phyloP scores from a whole-genome alignment of 2,329 filamentous ascomycete species.

The Pseudogymnoascus sp. region DNA sequence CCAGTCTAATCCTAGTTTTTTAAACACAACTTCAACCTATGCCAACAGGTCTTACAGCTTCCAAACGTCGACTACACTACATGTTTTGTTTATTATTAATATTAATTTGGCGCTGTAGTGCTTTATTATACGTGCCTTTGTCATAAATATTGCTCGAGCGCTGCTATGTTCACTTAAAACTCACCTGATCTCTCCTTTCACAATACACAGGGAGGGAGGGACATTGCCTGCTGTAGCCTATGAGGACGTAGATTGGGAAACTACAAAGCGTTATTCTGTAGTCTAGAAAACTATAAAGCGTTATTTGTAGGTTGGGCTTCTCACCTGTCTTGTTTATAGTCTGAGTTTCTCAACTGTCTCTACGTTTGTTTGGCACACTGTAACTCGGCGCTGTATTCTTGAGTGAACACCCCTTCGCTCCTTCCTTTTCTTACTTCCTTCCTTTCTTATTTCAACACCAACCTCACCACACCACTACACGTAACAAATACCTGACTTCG shows the following conservation, averaged over 20 bases:
- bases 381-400: background rate
- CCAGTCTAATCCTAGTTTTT: too few species aligned
- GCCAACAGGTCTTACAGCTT: background rate
- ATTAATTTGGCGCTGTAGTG: background rate
- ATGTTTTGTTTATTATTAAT: background rate
- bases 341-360: background rate
- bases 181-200: background rate
- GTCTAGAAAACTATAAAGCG: too few species aligned
- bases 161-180: background rate
- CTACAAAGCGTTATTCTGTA: too few species aligned
- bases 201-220: background rate
- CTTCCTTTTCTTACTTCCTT: background rate
- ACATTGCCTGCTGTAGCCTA: background rate
- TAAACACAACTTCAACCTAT: too few species aligned
- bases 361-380: background rate
- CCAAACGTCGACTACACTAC: background rate
- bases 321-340: too few species aligned
- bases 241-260: background rate
- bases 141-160: background rate
- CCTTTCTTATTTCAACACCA: background rate
- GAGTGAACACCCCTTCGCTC: background rate
- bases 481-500: background rate
- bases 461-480: background rate
- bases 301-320: background rate
- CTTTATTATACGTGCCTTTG: background rate